phyloP scores from a whole-genome alignment of 2,329 filamentous ascomycete genomes.

The Aspergillus latus region DNA sequence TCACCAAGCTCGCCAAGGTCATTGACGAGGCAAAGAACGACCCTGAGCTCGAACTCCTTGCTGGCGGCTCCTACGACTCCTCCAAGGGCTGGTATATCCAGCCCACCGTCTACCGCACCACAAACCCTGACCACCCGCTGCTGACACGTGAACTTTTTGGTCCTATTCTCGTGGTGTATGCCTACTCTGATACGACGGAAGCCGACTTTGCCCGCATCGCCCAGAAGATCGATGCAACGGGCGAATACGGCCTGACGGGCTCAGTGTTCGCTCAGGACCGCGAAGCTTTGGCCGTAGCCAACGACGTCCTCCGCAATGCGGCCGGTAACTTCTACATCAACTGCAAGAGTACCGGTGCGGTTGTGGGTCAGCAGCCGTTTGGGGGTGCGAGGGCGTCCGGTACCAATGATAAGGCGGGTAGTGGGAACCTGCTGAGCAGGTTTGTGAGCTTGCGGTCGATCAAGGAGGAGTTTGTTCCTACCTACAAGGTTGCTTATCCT shows the following conservation, averaged over 20 bases:
- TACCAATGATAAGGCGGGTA: constrained; percentile 73
- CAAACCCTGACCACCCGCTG: constrained; percentile 70
- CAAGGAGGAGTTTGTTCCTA: constrained; percentile 73
- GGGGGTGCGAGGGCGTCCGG: constrained; percentile 68
- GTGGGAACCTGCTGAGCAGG: constrained; percentile 61
- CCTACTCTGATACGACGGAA: constrained; percentile 69
- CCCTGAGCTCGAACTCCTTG: constrained; percentile 67
- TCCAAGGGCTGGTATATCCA: constrained; percentile 79
- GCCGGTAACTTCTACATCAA: constrained; percentile 47
- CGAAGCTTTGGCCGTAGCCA: constrained; percentile 35
- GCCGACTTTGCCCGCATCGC: constrained; percentile 61
- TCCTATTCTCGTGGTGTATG: constrained; percentile 70
- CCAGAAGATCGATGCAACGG: constrained; percentile 47
- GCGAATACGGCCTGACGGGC: constrained; percentile 45
- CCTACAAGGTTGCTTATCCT: constrained; percentile 64
- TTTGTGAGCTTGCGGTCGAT: constrained; percentile 68
- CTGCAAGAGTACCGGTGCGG: constrained; percentile 61
- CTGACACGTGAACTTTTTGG: constrained; percentile 80
- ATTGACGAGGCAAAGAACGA: constrained; percentile 82
- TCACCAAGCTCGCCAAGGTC: constrained; percentile 73
- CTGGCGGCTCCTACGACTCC: constrained; percentile 74
- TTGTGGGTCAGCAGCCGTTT: constrained; percentile 71
- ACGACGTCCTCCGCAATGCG: constrained; percentile 38
- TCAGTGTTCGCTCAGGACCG: constrained; percentile 44
- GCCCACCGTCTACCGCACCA: constrained; percentile 77